These are phyloP conservation scores for Thalassiosira hispida DNA, from an alignment of 352 stramenopile genomes.

Conservation along the genomic window DNA sequence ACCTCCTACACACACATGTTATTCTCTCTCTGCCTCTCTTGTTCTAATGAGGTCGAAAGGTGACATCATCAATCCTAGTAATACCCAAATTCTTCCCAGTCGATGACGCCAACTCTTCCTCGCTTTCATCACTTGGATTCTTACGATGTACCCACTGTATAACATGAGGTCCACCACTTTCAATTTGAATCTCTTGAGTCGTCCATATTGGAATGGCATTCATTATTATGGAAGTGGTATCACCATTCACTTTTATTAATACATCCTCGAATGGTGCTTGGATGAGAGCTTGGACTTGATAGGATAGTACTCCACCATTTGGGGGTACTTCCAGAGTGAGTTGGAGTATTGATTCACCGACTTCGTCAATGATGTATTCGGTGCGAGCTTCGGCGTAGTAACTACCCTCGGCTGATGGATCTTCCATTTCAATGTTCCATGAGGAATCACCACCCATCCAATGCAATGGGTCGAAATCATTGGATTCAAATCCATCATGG, in stretches of 20 bases:
- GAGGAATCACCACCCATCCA: conserved; percentile 11
- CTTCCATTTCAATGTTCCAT: conserved; percentile 6
- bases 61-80: conserved; percentile 25
- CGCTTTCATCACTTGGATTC: conserved; percentile 25
- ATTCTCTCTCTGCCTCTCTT: too few species aligned
- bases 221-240: background rate
- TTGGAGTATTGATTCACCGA: conserved; percentile 2
- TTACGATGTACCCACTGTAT: conserved; percentile 25
- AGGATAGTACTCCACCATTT: conserved; percentile 13
- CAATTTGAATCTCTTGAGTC: background rate
- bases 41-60: conserved; percentile 3
- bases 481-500: conserved; percentile 26
- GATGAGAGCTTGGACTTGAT: conserved; percentile 13
- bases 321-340: background rate
- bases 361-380: background rate
- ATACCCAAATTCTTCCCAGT: conserved; percentile 3
- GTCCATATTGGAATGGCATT: background rate
- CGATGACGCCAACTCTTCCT: conserved; percentile 3
- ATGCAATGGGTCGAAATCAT: conserved; percentile 6
- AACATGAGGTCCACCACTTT: background rate
- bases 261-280: conserved; percentile 23
- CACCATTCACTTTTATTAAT: conserved; percentile 20
- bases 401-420: background rate
- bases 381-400: conserved; percentile 10
- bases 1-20: too few species aligned